Evolutionary conservation across 495 filamentous ascomycete species (phyloP), one percentile per base, ranked within the genome.

Genomic region (Neurospora sp.): DNA sequence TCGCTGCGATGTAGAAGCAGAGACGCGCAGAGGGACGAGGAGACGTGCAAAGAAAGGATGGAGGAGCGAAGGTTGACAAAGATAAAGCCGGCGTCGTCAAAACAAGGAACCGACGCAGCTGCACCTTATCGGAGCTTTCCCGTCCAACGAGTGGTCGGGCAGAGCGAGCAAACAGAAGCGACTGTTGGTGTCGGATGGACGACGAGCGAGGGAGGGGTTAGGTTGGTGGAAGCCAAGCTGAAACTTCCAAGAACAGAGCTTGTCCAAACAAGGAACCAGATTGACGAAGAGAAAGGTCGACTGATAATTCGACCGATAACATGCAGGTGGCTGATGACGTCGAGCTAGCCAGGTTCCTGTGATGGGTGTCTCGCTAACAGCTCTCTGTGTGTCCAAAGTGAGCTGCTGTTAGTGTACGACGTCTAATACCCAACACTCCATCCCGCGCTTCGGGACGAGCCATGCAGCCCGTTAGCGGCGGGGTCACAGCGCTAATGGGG

Each of bases 321-420:
- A 59, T 22, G 22, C 22, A 22, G 22, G 22, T 22, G 20, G 20
- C 20, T 14, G 27, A 65, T 65, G 53, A 65, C 53, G 53, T 65
- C 27, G 27, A 37, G 14, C 27, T 35, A 6, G 14, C 53, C 27
- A 8, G 1, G 6, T 65, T 65, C 27, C 14, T 59, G 53, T 8
- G 8, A 5, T 0, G n/a, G 0, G n/a, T 18, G 14, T 18, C 3
- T 8, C 0, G 0, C 14, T 65, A 65, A 35, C 53, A 61, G 14
- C 0, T 35, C 2, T 8, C 1, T 31, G 1, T 3, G 0, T 1
- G 3, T 16, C 0, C 0, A 0, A 3, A 2, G 22, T 1, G 9
- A 0, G 3, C 0, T 0, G 1, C 1, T 35, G 22, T 31, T 61
- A 65, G 53, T 61, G 12, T 1, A 31, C 0, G 12, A 31, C 22